Evolutionary conservation across 306 rosid genomes (phyloP).

Genomic region (Lablab purpureus): DNA sequence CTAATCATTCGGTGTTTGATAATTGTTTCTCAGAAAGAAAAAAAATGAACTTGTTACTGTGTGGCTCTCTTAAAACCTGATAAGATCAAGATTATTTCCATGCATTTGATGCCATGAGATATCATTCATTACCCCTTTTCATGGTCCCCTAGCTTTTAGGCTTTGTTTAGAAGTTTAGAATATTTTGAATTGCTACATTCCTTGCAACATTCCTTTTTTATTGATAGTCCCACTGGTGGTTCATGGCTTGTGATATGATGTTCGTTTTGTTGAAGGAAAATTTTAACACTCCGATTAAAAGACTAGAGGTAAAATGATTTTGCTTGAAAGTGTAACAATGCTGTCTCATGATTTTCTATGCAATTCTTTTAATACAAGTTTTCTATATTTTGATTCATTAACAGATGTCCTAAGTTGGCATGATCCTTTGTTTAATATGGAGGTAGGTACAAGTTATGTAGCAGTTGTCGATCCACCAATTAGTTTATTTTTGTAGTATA

Average conservation of each 20-base stretch:
- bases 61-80: conserved; percentile 28
- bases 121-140: conserved; percentile 16
- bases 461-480: not conserved
- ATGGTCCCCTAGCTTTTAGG: conserved; percentile 18
- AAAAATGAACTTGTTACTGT: not conserved
- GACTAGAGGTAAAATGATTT: too few species aligned
- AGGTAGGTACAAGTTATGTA: not conserved
- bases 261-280: not conserved
- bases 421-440: not conserved
- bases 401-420: too few species aligned
- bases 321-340: too few species aligned
- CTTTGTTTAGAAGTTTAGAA: not conserved
- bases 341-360: too few species aligned
- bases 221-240: not conserved
- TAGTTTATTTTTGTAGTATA: not conserved
- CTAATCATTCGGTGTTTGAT: not conserved
- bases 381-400: too few species aligned
- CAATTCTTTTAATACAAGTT: too few species aligned
- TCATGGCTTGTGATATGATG: not conserved
- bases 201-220: not conserved
- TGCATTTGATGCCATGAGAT: not conserved
- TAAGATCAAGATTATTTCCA: conserved; percentile 1
- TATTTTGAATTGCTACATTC: not conserved
- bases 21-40: conserved; percentile 5
- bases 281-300: too few species aligned